phyloP scores from a whole-genome alignment of 345 rosid species.

The Syzygium grande region DNA sequence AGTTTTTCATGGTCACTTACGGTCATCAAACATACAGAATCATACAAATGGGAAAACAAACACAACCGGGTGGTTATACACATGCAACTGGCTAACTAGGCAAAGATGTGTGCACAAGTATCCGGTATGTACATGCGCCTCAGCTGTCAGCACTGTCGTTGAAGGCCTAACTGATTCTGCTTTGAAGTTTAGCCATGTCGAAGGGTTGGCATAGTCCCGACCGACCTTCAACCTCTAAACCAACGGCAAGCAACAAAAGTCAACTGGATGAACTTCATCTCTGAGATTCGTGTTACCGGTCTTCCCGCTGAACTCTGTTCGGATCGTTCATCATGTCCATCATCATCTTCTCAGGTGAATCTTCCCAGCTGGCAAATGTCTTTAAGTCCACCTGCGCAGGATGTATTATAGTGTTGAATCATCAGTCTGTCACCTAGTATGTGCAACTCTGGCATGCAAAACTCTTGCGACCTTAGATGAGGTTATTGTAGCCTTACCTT shows the following conservation, averaged over 20 bases:
- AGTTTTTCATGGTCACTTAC: neutral
- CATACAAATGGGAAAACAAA: neutral
- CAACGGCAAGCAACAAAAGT: neutral
- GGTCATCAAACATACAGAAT: neutral
- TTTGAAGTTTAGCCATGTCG: neutral
- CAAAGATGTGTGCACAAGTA: neutral
- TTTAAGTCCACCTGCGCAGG: slow-evolving; percentile 66
- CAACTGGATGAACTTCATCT: neutral
- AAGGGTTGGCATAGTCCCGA: neutral
- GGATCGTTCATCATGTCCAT: slow-evolving; percentile 71
- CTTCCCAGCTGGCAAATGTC: slow-evolving; percentile 76
- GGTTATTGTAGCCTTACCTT: slow-evolving; percentile 28
- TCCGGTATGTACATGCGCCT: neutral
- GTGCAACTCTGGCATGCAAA: neutral
- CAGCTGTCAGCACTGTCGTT: neutral
- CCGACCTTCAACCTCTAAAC: neutral
- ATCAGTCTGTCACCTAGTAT: neutral
- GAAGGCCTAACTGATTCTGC: neutral
- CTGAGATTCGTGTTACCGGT: slow-evolving; percentile 20
- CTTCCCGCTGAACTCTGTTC: slow-evolving; percentile 46
- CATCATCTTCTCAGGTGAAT: slow-evolving; percentile 96
- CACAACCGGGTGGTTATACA: neutral
- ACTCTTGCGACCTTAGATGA: neutral
- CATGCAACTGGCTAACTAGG: neutral
- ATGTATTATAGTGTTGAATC: neutral